Evolutionary conservation across 2,329 filamentous ascomycete genomes (phyloP).

Genomic region (Aphanocladium album): DNA sequence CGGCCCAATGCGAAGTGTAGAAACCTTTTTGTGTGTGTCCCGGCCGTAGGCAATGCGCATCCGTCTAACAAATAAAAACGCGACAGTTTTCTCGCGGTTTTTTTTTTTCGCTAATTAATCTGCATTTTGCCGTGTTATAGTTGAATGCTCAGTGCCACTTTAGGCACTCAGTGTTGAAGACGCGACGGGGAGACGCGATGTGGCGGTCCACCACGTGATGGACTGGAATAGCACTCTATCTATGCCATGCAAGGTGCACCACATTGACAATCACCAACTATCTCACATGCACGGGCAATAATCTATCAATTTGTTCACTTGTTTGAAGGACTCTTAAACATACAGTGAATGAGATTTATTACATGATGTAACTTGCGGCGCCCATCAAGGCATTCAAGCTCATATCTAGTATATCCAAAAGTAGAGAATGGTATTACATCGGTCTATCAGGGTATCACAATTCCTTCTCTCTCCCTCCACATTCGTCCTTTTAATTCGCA

Average conservation of each 20-base stretch:
- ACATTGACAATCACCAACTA: too few species aligned
- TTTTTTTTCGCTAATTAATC: too few species aligned
- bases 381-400: background rate
- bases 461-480: background rate
- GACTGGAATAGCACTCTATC: background rate
- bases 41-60: too few species aligned
- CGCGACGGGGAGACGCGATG: conserved; percentile 8
- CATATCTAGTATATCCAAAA: background rate
- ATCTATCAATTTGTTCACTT: too few species aligned
- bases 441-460: conserved; percentile 10
- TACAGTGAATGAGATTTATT: background rate
- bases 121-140: background rate
- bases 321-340: too few species aligned
- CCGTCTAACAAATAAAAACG: too few species aligned
- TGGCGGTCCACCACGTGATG: conserved; percentile 9
- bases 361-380: background rate
- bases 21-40: too few species aligned
- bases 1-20: too few species aligned
- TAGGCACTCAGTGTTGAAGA: background rate
- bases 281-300: too few species aligned
- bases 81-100: too few species aligned
- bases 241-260: too few species aligned
- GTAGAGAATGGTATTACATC: conserved; percentile 5
- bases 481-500: conserved; percentile 40
- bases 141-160: background rate